phyloP scores from a whole-genome alignment of 202 grass and related monocot species.

The Zoysia matrella region DNA sequence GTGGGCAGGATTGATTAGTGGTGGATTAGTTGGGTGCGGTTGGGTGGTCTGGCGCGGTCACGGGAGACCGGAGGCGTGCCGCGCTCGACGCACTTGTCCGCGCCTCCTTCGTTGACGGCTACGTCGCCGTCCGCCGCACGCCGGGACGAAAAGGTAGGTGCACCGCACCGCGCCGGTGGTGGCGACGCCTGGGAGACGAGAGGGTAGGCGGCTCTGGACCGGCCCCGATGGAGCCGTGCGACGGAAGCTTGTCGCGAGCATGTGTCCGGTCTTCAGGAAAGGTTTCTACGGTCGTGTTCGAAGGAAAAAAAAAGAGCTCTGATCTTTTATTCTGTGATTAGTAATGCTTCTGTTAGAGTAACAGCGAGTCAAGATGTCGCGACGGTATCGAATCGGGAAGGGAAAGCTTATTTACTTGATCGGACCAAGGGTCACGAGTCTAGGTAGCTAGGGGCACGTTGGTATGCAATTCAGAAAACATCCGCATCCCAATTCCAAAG shows the following conservation, averaged over 20 bases:
- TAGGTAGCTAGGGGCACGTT: too few relatives aligned
- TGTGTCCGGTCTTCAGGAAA: too few relatives aligned
- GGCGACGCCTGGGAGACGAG: neutral
- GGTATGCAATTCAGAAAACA: neutral
- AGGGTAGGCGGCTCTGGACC: neutral
- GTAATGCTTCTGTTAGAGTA: too few relatives aligned
- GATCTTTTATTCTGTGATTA: too few relatives aligned
- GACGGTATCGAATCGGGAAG: too few relatives aligned
- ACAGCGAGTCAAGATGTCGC: neutral
- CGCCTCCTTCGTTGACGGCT: neutral
- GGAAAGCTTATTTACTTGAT: too few relatives aligned
- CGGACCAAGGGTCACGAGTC: too few relatives aligned
- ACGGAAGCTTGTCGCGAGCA: neutral
- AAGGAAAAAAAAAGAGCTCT: too few relatives aligned
- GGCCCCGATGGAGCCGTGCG: neutral
- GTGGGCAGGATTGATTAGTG: neutral
- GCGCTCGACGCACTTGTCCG: neutral
- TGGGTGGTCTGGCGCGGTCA: conserved; percentile 33
- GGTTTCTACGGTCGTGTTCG: too few relatives aligned
- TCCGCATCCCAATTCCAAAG: neutral
- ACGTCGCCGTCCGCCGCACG: conserved; percentile 14
- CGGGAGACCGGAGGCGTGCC: neutral
- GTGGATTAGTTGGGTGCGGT: conserved; percentile 23
- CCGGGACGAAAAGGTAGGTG: neutral
- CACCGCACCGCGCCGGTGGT: neutral